Evolutionary conservation across 768 basidiomycete species (phyloP).

Genomic region (Russula compacta): DNA sequence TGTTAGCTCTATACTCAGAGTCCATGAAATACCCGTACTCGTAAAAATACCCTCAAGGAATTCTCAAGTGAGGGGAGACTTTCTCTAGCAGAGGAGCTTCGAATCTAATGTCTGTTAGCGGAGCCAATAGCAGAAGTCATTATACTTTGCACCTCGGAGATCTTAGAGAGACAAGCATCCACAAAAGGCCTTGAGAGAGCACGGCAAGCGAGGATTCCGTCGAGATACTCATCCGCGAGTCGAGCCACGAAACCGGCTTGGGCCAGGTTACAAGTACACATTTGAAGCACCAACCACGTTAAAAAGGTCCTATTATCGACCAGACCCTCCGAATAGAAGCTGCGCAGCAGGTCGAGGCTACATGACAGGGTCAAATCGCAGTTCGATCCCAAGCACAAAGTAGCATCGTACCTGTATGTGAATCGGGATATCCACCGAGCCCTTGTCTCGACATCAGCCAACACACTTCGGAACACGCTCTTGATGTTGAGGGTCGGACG

Average conservation of each 20-base stretch:
- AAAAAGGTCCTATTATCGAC: constrained; percentile 74
- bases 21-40: constrained; percentile 34
- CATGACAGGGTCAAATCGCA: background rate
- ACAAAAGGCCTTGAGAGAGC: constrained; percentile 60
- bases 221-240: constrained; percentile 72
- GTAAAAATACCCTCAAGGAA: constrained; percentile 47
- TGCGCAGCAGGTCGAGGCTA: constrained; percentile 62
- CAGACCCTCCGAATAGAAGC: constrained; percentile 72
- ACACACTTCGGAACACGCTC: constrained; percentile 72
- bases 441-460: constrained; percentile 60
- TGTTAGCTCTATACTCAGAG: background rate
- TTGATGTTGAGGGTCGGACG: constrained; percentile 73
- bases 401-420: constrained; percentile 50
- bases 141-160: constrained; percentile 45
- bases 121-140: background rate
- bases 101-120: constrained; percentile 36
- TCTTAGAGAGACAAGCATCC: constrained; percentile 59
- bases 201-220: constrained; percentile 57
- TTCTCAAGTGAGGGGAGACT: constrained; percentile 45
- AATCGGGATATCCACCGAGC: constrained; percentile 75
- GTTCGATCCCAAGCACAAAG: background rate
- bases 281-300: constrained; percentile 70
- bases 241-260: constrained; percentile 70
- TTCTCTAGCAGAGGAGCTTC: constrained; percentile 42
- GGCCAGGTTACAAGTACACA: constrained; percentile 68